These are phyloP conservation scores for Stentor coeruleus DNA, from an alignment of 73 alveolate genomes.

Conservation along the genomic window DNA sequence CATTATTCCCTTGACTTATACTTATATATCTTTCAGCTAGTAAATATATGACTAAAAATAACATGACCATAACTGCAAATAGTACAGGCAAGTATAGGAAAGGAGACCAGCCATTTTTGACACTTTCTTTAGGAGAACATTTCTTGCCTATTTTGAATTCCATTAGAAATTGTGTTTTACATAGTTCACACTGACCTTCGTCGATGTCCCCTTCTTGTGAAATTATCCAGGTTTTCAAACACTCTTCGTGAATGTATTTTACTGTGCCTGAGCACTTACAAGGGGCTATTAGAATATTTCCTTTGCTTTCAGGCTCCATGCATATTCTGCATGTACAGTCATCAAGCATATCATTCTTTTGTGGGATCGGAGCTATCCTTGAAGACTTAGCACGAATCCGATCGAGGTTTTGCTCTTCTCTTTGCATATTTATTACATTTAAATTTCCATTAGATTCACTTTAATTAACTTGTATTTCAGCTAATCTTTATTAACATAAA, in stretches of 20 bases:
- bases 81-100: neutral
- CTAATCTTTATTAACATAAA: too few relatives aligned
- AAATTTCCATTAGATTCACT: too few relatives aligned
- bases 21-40: neutral
- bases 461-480: too few relatives aligned
- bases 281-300: constrained; percentile 66
- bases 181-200: constrained; percentile 71
- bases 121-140: neutral
- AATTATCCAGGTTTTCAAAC: constrained; percentile 76
- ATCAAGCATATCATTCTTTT: neutral
- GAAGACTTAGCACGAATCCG: neutral
- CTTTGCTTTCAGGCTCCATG: constrained; percentile 49
- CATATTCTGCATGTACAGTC: constrained; percentile 71
- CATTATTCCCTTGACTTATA: neutral
- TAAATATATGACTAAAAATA: neutral
- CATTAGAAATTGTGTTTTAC: constrained; percentile 49
- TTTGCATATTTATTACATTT: too few relatives aligned
- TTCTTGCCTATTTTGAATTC: constrained; percentile 4
- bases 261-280: constrained; percentile 86
- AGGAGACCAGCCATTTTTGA: neutral
- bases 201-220: constrained; percentile 53
- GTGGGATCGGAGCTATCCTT: neutral
- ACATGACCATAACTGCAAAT: constrained; percentile 17
- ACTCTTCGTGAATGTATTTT: constrained; percentile 71
- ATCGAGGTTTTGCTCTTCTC: neutral